Evolutionary conservation across 331 rosid genomes (phyloP).

Genomic region (Stylosanthes scabra): DNA sequence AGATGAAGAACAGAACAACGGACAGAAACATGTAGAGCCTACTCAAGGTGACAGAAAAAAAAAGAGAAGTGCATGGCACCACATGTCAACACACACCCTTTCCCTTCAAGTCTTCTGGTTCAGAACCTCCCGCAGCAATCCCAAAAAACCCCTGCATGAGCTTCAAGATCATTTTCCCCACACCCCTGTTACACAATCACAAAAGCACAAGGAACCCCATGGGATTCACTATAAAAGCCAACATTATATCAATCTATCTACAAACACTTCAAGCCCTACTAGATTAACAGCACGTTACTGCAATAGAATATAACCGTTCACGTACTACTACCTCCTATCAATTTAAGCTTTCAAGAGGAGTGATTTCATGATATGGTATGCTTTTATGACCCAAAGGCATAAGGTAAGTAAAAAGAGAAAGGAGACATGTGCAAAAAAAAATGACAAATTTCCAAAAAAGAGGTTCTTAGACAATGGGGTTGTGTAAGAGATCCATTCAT

Average conservation of each 20-base stretch:
- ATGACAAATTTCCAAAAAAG: too few relatives aligned
- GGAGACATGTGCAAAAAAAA: too few relatives aligned
- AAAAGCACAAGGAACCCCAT: conserved; percentile 31
- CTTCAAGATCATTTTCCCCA: conserved; percentile 92
- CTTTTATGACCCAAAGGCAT: too few relatives aligned
- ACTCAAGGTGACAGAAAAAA: background rate
- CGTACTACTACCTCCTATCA: background rate
- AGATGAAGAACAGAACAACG: conserved; percentile 8
- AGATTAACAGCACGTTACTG: too few relatives aligned
- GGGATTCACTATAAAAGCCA: background rate
- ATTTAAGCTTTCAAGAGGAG: background rate
- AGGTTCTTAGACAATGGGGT: too few relatives aligned
- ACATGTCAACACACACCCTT: conserved; percentile 55
- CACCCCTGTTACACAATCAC: conserved; percentile 71
- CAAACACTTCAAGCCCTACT: conserved; percentile 7
- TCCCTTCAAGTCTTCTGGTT: conserved; percentile 59
- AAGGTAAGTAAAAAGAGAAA: too few relatives aligned
- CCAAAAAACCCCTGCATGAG: conserved; percentile 86
- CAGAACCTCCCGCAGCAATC: conserved; percentile 54
- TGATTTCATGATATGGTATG: too few relatives aligned
- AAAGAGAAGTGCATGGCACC: conserved; percentile 14
- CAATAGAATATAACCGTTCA: too few relatives aligned
- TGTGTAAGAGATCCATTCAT: too few relatives aligned
- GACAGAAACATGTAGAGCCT: conserved; percentile 18
- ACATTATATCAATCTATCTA: conserved; percentile 24